Conservation (phyloP, 352 stramenopile genomes). For the Pythium phragmiticola region DNA sequence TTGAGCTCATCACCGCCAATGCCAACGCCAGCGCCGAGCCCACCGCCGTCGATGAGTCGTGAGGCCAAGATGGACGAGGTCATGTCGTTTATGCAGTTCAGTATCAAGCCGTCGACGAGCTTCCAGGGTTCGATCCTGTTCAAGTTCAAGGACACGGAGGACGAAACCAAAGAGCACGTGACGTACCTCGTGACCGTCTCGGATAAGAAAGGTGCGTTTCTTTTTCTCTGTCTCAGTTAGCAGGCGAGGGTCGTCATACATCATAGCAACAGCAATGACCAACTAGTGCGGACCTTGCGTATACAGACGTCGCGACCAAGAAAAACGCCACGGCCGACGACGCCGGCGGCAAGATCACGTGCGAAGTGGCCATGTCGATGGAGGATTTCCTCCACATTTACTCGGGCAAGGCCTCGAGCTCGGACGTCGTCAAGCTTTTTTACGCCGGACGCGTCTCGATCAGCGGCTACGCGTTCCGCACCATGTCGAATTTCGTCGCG, state of each 20-base stretch:
- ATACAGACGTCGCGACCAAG: slow-evolving; percentile 45
- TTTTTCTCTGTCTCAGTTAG: not conserved
- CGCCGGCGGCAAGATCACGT: slow-evolving; percentile 36
- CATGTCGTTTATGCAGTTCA: slow-evolving; percentile 86
- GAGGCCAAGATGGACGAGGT: slow-evolving; percentile 85
- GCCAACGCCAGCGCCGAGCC: not conserved
- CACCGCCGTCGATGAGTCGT: slow-evolving; percentile 12
- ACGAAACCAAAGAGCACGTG: slow-evolving; percentile 37
- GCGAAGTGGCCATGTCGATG: slow-evolving; percentile 83
- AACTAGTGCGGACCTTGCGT: not conserved
- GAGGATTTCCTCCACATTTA: slow-evolving; percentile 88
- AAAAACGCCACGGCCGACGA: slow-evolving; percentile 54
- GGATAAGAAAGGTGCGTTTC: slow-evolving; percentile 34
- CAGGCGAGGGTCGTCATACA: not conserved
- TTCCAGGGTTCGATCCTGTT: slow-evolving; percentile 85
- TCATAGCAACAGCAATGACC: too few relatives aligned
- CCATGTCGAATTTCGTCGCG: slow-evolving; percentile 75
- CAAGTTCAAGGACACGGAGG: slow-evolving; percentile 62
- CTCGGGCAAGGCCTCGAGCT: slow-evolving; percentile 78
- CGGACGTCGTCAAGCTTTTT: slow-evolving; percentile 77
- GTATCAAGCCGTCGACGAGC: slow-evolving; percentile 65
- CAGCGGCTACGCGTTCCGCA: slow-evolving; percentile 80
- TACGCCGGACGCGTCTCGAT: slow-evolving; percentile 77
- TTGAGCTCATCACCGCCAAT: not conserved
- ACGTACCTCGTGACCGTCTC: slow-evolving; percentile 72